Evolutionary conservation across 768 basidiomycete genomes (phyloP), one percentile per base, ranked within the genome.

Genomic region (Psilocybe tampanensis): DNA sequence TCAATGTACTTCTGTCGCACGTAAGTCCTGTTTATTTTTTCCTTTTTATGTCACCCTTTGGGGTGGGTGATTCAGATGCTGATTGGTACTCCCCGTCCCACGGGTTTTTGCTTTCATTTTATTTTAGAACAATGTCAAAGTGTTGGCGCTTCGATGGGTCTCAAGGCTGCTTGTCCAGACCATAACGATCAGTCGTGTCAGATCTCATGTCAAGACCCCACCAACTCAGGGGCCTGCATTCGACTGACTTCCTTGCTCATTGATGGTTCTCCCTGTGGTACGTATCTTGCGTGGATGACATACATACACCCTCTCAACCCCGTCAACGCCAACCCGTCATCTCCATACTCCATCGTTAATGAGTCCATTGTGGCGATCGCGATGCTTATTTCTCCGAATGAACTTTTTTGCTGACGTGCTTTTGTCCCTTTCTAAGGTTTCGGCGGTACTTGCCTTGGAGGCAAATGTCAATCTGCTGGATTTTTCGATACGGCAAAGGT

Each of bases 251-350:
- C 90, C 3, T 70, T 82, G 43, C 83, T 94, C 47, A 76, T 91
- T 52, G 89, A 93, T 68, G 94, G 93, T 21, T 92, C 90, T 26
- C 86, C 90, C 13, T 95, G 93, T 70, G 92, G 92, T 85, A 64
- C 56, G 83, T 76, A 48, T 33, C 29, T 44, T 50, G 13, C 12
- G n/a, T 21, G 17, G 29, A 19, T 55, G 33, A 19, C 43, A 47
- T 52, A 39, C 4, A 39, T 39, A 13, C 36, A 49, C 47, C 52
- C 52, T 33, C 33, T 49, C 32, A 49, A 32, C 47, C 43, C 18
- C 41, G 19, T 29, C 26, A 24, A 43, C n/a, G n/a, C n/a, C n/a
- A 32, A 12, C 29, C 29, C 9, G 29, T 29, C 29, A 29, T 29
- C n/a, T n/a, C n/a, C n/a, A n/a, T n/a, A n/a, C n/a, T n/a, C n/a